These are phyloP conservation scores for Candida takata DNA, from an alignment of 805 yeast species.

Conservation along the genomic window DNA sequence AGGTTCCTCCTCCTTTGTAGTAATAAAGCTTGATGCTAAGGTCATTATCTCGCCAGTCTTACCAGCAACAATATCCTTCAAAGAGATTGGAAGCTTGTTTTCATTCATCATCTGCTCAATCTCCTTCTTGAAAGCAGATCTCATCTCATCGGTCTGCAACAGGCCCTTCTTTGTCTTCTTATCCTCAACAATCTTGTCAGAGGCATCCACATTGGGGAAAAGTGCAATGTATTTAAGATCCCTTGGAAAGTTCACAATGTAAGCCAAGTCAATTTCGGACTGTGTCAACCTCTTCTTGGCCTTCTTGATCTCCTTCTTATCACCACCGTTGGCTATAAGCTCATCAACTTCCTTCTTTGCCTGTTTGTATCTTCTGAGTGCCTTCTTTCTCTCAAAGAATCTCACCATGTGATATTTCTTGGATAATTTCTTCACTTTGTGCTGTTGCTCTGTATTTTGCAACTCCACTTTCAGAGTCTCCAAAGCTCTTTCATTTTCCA, in stretches of 20 bases:
- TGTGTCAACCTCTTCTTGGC: slow-evolving; percentile 46
- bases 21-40: slow-evolving; percentile 14
- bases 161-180: slow-evolving; percentile 25
- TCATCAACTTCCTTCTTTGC: slow-evolving; percentile 27
- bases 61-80: slow-evolving; percentile 36
- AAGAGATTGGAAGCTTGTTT: slow-evolving; percentile 51
- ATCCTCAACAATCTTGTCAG: slow-evolving; percentile 24
- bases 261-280: slow-evolving; percentile 63
- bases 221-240: slow-evolving; percentile 73
- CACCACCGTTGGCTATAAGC: slow-evolving; percentile 26
- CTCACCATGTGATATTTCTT: slow-evolving; percentile 88
- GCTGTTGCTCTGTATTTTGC: slow-evolving; percentile 36
- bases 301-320: slow-evolving; percentile 36
- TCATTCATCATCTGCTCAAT: slow-evolving; percentile 45
- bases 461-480: slow-evolving; percentile 57
- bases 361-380: slow-evolving; percentile 58
- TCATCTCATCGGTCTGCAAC: slow-evolving; percentile 35
- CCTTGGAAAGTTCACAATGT: slow-evolving; percentile 71
- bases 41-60: slow-evolving; percentile 18
- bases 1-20: slow-evolving; percentile 9
- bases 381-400: slow-evolving; percentile 86
- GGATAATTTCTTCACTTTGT: slow-evolving; percentile 44
- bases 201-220: slow-evolving; percentile 44
- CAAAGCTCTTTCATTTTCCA: slow-evolving; percentile 71
- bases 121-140: slow-evolving; percentile 43